Evolutionary conservation across 129 eudicot genomes (phyloP).

Genomic region (Gnaphalium uliginosum): DNA sequence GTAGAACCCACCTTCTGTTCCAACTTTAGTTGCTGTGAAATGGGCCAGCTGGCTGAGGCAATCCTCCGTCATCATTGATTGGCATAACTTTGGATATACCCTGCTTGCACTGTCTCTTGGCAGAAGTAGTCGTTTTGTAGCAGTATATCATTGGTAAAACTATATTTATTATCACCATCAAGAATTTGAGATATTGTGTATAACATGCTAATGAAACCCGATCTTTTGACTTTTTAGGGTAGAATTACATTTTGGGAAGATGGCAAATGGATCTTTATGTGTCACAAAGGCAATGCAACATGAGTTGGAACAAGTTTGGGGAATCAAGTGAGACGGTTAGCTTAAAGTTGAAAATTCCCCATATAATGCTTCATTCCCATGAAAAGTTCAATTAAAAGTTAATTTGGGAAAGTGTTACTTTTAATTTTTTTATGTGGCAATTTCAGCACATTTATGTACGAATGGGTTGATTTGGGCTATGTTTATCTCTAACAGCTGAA

Average conservation of each 20-base stretch:
- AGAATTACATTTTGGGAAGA: conserved; percentile 84
- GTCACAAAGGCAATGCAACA: conserved; percentile 97
- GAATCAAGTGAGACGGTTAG: conserved; percentile 67
- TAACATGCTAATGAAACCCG: conserved; percentile 20
- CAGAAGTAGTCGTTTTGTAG: conserved; percentile 77
- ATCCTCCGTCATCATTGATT: conserved; percentile 75
- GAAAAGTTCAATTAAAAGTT: conserved; percentile 15
- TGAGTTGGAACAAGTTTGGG: conserved; percentile 96
- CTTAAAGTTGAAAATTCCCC: conserved; percentile 18
- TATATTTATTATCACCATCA: not conserved
- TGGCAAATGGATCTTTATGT: conserved; percentile 86
- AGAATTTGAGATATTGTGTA: conserved; percentile 4
- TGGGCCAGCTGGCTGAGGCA: conserved; percentile 90
- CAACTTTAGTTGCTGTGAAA: conserved; percentile 84
- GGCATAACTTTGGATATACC: conserved; percentile 98
- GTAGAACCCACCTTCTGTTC: conserved; percentile 97
- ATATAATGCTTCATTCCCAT: conserved; percentile 8
- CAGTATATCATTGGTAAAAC: conserved; percentile 83
- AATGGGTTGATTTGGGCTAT: not conserved
- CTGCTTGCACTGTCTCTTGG: conserved; percentile 88
- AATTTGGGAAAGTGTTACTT: not conserved
- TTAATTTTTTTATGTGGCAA: not conserved
- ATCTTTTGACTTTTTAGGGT: conserved; percentile 48
- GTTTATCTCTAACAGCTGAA: too few relatives aligned
- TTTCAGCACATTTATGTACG: not conserved